phyloP scores from a whole-genome alignment of 192 early-diverging fungal genomes.

The Chytriomyces sp. region DNA sequence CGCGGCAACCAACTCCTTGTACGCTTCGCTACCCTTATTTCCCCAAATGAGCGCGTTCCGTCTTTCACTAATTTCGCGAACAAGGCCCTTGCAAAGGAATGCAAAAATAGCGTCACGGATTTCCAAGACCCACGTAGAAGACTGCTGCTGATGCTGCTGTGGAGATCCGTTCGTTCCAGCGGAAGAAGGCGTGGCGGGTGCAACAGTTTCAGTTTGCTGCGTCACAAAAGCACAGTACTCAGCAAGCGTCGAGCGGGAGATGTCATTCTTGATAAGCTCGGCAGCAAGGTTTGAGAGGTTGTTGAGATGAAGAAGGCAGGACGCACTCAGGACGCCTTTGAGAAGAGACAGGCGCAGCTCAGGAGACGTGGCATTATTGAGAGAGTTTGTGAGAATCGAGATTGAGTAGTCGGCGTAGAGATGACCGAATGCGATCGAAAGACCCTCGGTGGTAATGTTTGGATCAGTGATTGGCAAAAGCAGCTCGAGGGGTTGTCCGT shows the following conservation, averaged over 20 bases:
- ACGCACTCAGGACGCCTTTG: slow-evolving; percentile 53
- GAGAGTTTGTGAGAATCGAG: slow-evolving; percentile 28
- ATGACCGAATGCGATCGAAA: slow-evolving; percentile 56
- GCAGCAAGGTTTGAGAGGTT: slow-evolving; percentile 49
- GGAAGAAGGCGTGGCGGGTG: slow-evolving; percentile 30
- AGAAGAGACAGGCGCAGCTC: slow-evolving; percentile 45
- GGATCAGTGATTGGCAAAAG: slow-evolving; percentile 50
- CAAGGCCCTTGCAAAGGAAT: slow-evolving; percentile 57
- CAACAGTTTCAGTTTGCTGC: slow-evolving; percentile 15
- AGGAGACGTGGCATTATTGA: slow-evolving; percentile 1
- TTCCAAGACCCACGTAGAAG: slow-evolving; percentile 40
- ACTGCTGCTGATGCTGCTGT: background rate
- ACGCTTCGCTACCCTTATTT: slow-evolving; percentile 53
- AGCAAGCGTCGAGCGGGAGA: slow-evolving; percentile 46
- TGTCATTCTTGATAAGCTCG: slow-evolving; percentile 55
- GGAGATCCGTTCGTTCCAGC: slow-evolving; percentile 1
- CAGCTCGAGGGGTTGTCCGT: slow-evolving; percentile 38
- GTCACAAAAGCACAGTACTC: slow-evolving; percentile 57
- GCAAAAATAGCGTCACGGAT: slow-evolving; percentile 55
- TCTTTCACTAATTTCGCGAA: slow-evolving; percentile 51
- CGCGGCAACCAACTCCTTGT: slow-evolving; percentile 52
- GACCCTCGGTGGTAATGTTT: slow-evolving; percentile 58
- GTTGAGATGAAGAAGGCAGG: slow-evolving; percentile 53
- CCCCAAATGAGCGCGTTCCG: slow-evolving; percentile 52
- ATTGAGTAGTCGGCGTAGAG: slow-evolving; percentile 56